phyloP scores from a whole-genome alignment of 371 early-diverging fungal genomes.

The Neoconidiobolus thromboides region DNA sequence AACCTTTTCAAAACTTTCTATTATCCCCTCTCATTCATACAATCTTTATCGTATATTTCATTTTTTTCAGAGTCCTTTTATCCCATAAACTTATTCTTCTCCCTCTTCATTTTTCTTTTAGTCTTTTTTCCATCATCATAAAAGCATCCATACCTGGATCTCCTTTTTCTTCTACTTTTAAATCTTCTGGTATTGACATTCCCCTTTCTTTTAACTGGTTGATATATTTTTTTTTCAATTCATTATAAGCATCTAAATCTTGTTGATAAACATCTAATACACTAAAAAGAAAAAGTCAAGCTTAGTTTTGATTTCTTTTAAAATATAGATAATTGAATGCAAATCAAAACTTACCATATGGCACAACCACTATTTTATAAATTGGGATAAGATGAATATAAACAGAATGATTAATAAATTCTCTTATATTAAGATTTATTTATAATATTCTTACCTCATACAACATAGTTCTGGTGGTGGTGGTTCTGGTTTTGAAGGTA shows the following conservation, averaged over 20 bases:
- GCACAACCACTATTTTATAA: neutral
- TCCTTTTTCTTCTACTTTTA: neutral
- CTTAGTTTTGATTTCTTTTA: neutral
- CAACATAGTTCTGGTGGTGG: neutral
- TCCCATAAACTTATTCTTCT: no score
- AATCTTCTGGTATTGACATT: neutral
- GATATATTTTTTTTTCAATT: neutral
- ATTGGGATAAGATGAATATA: neutral
- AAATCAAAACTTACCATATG: neutral
- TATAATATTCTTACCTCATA: neutral
- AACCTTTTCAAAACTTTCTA: no score
- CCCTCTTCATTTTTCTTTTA: no score
- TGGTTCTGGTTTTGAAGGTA: neutral
- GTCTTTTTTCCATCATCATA: no score
- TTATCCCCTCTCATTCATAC: no score
- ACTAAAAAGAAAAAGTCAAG: neutral
- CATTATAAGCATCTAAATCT: neutral
- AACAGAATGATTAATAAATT: neutral
- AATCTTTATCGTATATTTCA: no score
- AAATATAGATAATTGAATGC: neutral
- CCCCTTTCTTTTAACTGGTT: neutral
- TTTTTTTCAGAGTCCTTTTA: no score
- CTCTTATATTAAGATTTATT: neutral
- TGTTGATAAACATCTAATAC: neutral
- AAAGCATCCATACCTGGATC: no score